Evolutionary conservation across 495 filamentous ascomycete species (phyloP).

Genomic region (Penicillium argentinense): DNA sequence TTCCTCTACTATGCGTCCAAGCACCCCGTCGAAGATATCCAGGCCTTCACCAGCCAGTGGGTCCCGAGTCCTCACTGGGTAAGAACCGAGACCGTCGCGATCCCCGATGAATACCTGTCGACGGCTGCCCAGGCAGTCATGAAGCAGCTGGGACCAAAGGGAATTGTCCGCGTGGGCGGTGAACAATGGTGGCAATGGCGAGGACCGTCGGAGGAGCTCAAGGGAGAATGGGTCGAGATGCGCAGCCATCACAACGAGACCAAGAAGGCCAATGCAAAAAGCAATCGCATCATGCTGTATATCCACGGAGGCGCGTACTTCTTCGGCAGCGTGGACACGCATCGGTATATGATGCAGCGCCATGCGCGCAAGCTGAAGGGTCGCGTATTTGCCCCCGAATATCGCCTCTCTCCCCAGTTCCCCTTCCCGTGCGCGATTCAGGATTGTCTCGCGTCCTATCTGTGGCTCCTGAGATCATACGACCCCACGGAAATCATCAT

Average conservation of each 20-base stretch:
- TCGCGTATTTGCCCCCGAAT: slow-evolving; percentile 81
- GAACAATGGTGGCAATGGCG: slow-evolving; percentile 96
- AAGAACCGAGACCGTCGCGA: slow-evolving; percentile 67
- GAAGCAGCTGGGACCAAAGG: slow-evolving; percentile 72
- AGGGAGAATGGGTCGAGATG: slow-evolving; percentile 97
- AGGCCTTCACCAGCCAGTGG: slow-evolving; percentile 85
- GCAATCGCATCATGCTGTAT: slow-evolving; percentile 85
- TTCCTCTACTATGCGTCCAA: slow-evolving; percentile 81
- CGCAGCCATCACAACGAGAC: slow-evolving; percentile 71
- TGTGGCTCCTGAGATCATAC: slow-evolving; percentile 73
- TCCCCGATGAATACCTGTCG: slow-evolving; percentile 60
- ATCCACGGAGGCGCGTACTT: slow-evolving; percentile 83
- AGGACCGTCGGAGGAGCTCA: slow-evolving; percentile 55
- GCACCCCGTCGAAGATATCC: slow-evolving; percentile 88
- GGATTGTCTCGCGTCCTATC: slow-evolving; percentile 84
- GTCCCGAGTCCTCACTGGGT: slow-evolving; percentile 91
- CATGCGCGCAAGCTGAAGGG: slow-evolving; percentile 93
- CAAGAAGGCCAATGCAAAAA: slow-evolving; percentile 53
- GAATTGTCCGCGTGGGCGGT: slow-evolving; percentile 73
- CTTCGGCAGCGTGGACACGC: slow-evolving; percentile 92
- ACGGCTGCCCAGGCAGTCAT: slow-evolving; percentile 62
- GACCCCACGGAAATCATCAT: slow-evolving; percentile 75
- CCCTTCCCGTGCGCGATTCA: slow-evolving; percentile 90
- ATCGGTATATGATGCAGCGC: slow-evolving; percentile 93
- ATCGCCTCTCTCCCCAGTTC: slow-evolving; percentile 88